phyloP scores from a whole-genome alignment of 805 yeast species.

The Saturnispora halmiae region DNA sequence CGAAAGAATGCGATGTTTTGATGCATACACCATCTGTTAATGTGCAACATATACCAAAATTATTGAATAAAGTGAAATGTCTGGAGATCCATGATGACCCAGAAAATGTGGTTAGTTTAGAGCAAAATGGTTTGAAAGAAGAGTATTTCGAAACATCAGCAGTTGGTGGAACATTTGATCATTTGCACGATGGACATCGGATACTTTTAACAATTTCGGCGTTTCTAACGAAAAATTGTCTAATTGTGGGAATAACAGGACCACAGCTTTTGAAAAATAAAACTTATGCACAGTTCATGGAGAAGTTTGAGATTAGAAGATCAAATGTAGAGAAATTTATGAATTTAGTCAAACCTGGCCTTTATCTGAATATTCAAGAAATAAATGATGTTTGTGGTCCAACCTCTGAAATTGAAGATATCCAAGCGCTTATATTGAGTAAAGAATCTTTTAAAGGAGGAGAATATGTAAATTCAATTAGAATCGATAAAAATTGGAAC shows the following conservation, averaged over 20 bases:
- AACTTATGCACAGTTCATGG: constrained; percentile 56
- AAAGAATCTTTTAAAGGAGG: constrained; percentile 76
- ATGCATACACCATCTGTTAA: background rate
- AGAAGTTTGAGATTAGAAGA: constrained; percentile 47
- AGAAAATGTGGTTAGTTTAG: no score
- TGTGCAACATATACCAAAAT: background rate
- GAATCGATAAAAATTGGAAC: constrained; percentile 48
- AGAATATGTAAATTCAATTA: constrained; percentile 52
- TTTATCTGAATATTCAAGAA: constrained; percentile 44
- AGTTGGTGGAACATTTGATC: constrained; percentile 96
- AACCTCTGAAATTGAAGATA: constrained; percentile 63
- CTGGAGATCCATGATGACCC: no score
- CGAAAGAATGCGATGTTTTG: background rate
- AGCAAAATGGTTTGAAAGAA: background rate
- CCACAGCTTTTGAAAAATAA: constrained; percentile 64
- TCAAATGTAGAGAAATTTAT: constrained; percentile 42
- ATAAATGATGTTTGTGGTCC: constrained; percentile 92
- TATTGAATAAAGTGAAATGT: no score
- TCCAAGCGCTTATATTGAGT: constrained; percentile 75
- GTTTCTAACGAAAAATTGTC: constrained; percentile 42
- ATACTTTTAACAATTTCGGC: constrained; percentile 67
- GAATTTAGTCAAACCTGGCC: constrained; percentile 34
- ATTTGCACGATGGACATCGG: constrained; percentile 91
- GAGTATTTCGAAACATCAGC: constrained; percentile 31
- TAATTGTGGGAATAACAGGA: constrained; percentile 83